phyloP scores from a whole-genome alignment of 371 early-diverging fungal species.

The Smittium mucronatum region DNA sequence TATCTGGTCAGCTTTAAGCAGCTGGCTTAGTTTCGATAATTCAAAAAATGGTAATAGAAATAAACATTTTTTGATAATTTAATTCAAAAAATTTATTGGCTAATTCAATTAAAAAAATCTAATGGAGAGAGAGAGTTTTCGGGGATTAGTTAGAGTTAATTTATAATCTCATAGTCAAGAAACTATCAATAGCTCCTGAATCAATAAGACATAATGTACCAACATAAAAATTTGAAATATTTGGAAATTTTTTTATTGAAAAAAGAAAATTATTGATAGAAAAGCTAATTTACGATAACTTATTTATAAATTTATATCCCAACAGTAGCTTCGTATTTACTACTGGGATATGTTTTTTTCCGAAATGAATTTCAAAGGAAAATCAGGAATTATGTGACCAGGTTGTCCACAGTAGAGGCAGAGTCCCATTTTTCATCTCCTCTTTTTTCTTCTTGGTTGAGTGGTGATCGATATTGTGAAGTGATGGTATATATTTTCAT shows the following conservation, averaged over 20 bases:
- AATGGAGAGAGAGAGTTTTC: no score
- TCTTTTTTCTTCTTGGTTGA: slow-evolving; percentile 5
- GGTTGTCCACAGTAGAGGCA: slow-evolving; percentile 12
- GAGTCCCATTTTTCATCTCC: background rate
- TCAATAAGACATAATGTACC: background rate
- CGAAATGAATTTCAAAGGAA: background rate
- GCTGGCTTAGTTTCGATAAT: no score
- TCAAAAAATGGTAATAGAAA: no score
- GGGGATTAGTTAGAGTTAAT: background rate
- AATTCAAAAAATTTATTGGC: no score
- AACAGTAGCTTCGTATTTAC: slow-evolving; percentile 6
- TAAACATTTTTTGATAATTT: no score
- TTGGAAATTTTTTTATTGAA: background rate
- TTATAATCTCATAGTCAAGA: background rate
- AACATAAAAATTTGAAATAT: background rate
- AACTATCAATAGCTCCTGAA: background rate
- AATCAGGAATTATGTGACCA: slow-evolving; percentile 1
- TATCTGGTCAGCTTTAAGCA: no score
- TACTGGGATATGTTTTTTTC: slow-evolving; percentile 8
- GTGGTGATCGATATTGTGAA: background rate
- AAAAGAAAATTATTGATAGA: background rate
- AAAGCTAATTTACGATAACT: background rate
- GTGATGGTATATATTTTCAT: slow-evolving; percentile 6
- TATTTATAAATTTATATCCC: slow-evolving; percentile 3
- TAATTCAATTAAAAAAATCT: no score